Conservation (phyloP, 2,329 filamentous ascomycete species). For the Nemania sp. region DNA sequence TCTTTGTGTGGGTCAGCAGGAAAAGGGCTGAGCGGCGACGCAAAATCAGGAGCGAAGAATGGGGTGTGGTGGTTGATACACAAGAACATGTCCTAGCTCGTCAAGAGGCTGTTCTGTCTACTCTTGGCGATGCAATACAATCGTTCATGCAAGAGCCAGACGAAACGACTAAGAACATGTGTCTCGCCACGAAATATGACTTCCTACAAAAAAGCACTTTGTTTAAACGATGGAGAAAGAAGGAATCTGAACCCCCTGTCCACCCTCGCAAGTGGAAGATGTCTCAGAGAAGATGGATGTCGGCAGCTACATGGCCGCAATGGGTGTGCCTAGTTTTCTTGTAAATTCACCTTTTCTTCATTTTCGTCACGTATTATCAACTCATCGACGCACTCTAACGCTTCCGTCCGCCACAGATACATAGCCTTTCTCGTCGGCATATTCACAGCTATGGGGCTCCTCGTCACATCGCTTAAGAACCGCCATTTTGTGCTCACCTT, state of each 20-base stretch:
- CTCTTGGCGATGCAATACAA: slow-evolving; percentile 48
- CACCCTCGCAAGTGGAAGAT: slow-evolving; percentile 32
- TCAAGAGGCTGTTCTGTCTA: slow-evolving; percentile 38
- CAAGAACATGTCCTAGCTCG: slow-evolving; percentile 11
- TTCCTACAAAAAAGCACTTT: slow-evolving; percentile 16
- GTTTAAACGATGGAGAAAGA: not conserved
- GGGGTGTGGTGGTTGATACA: not conserved
- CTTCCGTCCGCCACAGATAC: slow-evolving; percentile 25
- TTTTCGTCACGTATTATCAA: not conserved
- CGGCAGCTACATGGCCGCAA: slow-evolving; percentile 24
- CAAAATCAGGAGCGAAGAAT: slow-evolving; percentile 15
- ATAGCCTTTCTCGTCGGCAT: slow-evolving; percentile 32
- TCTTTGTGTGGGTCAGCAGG: slow-evolving; percentile 37
- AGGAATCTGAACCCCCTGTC: not conserved
- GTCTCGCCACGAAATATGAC: slow-evolving; percentile 43
- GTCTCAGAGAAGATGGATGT: slow-evolving; percentile 36
- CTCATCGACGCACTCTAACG: slow-evolving; percentile 4
- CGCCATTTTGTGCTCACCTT: slow-evolving; percentile 40
- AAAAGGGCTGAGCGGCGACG: slow-evolving; percentile 18
- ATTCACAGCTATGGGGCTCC: slow-evolving; percentile 30
- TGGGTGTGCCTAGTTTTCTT: slow-evolving; percentile 28
- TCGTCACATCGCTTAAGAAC: slow-evolving; percentile 33
- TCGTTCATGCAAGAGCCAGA: slow-evolving; percentile 47
- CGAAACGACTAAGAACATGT: slow-evolving; percentile 44
- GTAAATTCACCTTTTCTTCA: slow-evolving; percentile 9